Base-by-base conservation (phyloP, 176 grass and related monocot genomes). In the Coix lacrymajobi region DNA sequence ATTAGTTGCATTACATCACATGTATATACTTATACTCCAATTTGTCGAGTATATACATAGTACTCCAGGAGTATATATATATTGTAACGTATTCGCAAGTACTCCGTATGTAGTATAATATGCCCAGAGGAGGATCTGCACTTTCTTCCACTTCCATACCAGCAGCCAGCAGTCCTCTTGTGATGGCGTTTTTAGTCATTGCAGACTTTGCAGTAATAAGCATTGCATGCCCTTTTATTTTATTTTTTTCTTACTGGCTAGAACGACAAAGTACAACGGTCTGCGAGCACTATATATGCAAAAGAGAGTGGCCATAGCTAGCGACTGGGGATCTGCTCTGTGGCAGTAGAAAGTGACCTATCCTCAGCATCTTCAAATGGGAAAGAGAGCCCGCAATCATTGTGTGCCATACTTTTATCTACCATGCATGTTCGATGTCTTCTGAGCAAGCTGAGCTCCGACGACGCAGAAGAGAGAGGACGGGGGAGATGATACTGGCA, bases 321-420 rank as follows among this genome's bases (percentile, higher is more conserved):
- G 69, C 88, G 33, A 79, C 79, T 87, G 84, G 40, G 84, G 88
- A 83, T 90, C 88, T 90, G 84, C 80, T 83, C 38, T 63, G 79
- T 69, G 67, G 79, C 84, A 86, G 88, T 87, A 87, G 88, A 90
- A 83, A 90, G 80, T 79, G 88, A 90, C 84, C 84, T 83, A 90
- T 90, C 84, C 84, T 90, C 88, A 83, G 88, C 88, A 75, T 80
- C 88, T 87, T 87, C 84, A 87, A 87, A 90, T 87, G 88, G 84
- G 88, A 80, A 90, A 80, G 75, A 69, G 84, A 87, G 84, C 79
- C 84, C 62, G 80, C 84, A 90, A 90, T 90, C 84, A 87, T 87
- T 90, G 88, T 90, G 75, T 75, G 88, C 73, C 79, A 87, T 78
- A 49, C 79, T 83, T 79, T 83, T 83, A 58, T 71, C 79, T 79